Conservation (phyloP, 192 early-diverging fungal species). For the Phlyctochytrium arcticum region DNA sequence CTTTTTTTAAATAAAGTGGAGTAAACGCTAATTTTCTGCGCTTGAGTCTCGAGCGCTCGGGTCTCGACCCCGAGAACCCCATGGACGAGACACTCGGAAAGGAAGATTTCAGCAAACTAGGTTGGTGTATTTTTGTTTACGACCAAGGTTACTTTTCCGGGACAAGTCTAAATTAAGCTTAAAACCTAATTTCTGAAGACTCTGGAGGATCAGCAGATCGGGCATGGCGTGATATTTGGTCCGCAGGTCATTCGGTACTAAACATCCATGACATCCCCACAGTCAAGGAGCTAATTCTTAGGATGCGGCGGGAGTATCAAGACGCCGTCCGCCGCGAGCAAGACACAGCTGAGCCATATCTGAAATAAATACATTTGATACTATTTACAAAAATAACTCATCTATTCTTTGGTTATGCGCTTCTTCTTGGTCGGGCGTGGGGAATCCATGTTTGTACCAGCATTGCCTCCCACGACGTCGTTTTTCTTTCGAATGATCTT, state of each 20-base stretch:
- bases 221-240: conserved; percentile 33
- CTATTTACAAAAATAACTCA: no score
- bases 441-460: no score
- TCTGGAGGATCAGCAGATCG: not conserved
- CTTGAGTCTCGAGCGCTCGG: not conserved
- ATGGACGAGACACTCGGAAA: not conserved
- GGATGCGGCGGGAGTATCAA: conserved; percentile 14
- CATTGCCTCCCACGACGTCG: no score
- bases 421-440: no score
- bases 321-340: not conserved
- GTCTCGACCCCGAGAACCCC: conserved; percentile 6
- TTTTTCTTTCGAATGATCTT: conserved; percentile 65
- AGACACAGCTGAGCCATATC: no score
- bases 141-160: no score
- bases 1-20: no score
- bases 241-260: conserved; percentile 23
- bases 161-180: no score
- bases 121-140: no score
- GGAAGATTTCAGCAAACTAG: conserved; percentile 29
- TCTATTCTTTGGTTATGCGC: no score
- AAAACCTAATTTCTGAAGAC: not conserved
- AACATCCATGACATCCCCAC: conserved; percentile 24
- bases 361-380: no score
- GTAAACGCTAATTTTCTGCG: conserved; percentile 29
- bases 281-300: conserved; percentile 1